Percentiles rank a stretch among this genome's conserved stretches.
phyloP scores from a whole-genome alignment of 345 rosid species.

The Rhizophora mangle region DNA sequence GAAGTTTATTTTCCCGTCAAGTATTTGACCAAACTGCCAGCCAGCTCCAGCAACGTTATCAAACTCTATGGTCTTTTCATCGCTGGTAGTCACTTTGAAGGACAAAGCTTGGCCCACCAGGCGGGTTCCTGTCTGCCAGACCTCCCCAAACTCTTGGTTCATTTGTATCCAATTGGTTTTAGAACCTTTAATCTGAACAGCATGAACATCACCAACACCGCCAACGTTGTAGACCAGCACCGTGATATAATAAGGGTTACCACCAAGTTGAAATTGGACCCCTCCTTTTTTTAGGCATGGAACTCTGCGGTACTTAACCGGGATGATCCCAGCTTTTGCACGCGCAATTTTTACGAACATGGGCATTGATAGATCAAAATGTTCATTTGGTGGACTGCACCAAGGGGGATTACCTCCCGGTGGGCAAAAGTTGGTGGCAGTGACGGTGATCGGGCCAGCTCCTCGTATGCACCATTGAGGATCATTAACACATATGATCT shows the following conservation, averaged over 20 bases:
- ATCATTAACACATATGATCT: constrained; percentile 45
- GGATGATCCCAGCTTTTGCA: constrained; percentile 23
- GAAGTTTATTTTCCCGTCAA: constrained; percentile 39
- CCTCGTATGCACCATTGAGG: constrained; percentile 49
- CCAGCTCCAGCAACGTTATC: constrained; percentile 26
- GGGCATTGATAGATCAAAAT: constrained; percentile 27
- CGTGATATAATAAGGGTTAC: constrained; percentile 47
- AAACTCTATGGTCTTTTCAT: constrained; percentile 31
- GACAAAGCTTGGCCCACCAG: constrained; percentile 48
- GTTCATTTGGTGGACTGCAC: constrained; percentile 26
- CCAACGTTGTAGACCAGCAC: constrained; percentile 73
- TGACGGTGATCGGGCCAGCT: constrained; percentile 44
- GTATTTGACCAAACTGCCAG: constrained; percentile 51
- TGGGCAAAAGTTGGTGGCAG: constrained; percentile 66
- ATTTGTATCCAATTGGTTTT: constrained; percentile 35
- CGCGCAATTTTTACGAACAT: constrained; percentile 23
- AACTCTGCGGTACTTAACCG: constrained; percentile 32
- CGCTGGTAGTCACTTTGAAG: constrained; percentile 43
- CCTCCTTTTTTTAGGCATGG: constrained; percentile 44
- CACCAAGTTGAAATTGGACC: constrained; percentile 18
- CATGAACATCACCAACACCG: constrained; percentile 59
- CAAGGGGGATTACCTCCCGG: constrained; percentile 26
- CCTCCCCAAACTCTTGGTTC: constrained; percentile 57
- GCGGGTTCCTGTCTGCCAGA: constrained; percentile 28
- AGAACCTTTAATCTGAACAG: constrained; percentile 62